These are phyloP conservation scores for Millerozyma miso DNA, from an alignment of 805 yeast genomes.

Conservation along the genomic window DNA sequence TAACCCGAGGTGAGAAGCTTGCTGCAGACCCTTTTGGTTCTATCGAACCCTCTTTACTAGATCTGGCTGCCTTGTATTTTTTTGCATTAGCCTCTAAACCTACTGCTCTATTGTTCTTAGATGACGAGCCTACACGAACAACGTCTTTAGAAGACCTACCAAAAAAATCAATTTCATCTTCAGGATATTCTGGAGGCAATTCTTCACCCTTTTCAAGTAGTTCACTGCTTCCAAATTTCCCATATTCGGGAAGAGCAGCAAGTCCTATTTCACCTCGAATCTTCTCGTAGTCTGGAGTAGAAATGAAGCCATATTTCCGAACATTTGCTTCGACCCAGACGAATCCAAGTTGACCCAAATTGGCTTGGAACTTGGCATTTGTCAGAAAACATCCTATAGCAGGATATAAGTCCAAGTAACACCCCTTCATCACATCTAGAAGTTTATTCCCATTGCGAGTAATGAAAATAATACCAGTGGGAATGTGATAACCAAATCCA, in stretches of 20 bases:
- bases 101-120: conserved; percentile 8
- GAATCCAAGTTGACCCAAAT: conserved; percentile 41
- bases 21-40: no score
- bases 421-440: conserved; percentile 46
- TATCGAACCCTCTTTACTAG: neutral
- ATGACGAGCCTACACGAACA: conserved; percentile 26
- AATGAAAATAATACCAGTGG: conserved; percentile 47
- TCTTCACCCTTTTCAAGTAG: conserved; percentile 69
- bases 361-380: conserved; percentile 39
- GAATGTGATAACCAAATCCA: conserved; percentile 50
- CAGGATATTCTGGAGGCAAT: conserved; percentile 67
- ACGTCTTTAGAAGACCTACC: conserved; percentile 34
- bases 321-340: conserved; percentile 52
- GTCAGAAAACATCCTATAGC: conserved; percentile 49
- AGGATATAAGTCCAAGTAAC: conserved; percentile 49
- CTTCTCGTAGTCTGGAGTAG: conserved; percentile 38
- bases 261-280: conserved; percentile 36
- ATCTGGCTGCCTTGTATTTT: neutral
- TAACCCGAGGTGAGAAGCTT: conserved; percentile 12
- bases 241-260: conserved; percentile 39
- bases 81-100: neutral
- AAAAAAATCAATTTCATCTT: conserved; percentile 58
- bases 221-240: conserved; percentile 26
- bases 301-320: conserved; percentile 53
- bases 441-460: conserved; percentile 55